Evolutionary conservation across 176 grass and related monocot species (phyloP).

Genomic region (Zoysia japonica): DNA sequence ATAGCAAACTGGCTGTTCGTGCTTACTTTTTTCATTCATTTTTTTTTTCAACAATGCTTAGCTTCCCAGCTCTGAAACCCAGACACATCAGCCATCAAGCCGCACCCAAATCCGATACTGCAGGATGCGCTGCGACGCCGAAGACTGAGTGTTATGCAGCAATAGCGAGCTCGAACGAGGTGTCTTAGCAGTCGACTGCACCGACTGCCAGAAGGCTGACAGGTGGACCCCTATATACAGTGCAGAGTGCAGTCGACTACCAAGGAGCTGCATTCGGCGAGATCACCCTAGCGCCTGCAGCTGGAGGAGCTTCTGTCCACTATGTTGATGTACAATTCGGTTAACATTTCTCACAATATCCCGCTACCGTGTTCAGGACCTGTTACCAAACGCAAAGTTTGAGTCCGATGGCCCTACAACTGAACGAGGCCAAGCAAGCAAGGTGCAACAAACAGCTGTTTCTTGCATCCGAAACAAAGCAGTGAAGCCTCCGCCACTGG

Average conservation of each 20-base stretch:
- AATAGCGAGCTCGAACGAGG: too few species aligned
- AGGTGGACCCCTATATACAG: too few species aligned
- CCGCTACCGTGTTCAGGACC: background rate
- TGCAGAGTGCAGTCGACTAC: too few species aligned
- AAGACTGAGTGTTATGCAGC: too few species aligned
- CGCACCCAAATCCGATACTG: too few species aligned
- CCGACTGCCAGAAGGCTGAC: too few species aligned
- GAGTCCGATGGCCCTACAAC: background rate
- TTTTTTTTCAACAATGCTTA: background rate
- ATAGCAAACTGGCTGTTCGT: too few species aligned
- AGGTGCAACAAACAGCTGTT: background rate
- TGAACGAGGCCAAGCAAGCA: background rate
- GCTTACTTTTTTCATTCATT: too few species aligned
- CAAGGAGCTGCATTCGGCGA: too few species aligned
- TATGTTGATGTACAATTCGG: background rate
- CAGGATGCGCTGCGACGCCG: too few species aligned
- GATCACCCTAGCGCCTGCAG: too few species aligned
- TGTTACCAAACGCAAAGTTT: background rate
- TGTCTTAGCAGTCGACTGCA: too few species aligned
- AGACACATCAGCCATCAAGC: background rate
- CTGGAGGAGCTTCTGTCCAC: background rate
- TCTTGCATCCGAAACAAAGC: conserved; percentile 43
- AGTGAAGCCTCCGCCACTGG: background rate
- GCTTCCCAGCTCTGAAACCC: background rate
- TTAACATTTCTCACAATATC: background rate